Percentiles rank a stretch among this genome's conserved stretches.
These are phyloP conservation scores for Mentha longifolia DNA, from an alignment of 257 asterid genomes.

Conservation along the genomic window DNA sequence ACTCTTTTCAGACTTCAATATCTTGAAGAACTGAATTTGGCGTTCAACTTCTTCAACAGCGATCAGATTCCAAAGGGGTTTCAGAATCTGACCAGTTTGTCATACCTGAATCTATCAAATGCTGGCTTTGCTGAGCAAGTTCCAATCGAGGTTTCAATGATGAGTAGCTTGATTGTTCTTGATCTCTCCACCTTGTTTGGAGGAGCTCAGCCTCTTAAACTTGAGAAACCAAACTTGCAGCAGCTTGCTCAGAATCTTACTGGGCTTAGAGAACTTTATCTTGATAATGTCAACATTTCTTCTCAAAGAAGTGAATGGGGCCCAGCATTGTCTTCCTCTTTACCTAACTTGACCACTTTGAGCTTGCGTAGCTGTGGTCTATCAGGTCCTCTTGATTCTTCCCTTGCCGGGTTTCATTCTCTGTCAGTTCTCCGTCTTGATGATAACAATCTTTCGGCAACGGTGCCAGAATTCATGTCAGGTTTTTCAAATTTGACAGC, in stretches of 20 bases:
- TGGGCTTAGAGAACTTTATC: constrained; percentile 50
- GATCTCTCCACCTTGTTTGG: constrained; percentile 49
- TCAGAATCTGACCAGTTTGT: constrained; percentile 45
- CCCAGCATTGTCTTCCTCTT: constrained; percentile 41
- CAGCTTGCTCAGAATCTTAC: constrained; percentile 45
- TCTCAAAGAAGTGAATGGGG: constrained; percentile 45
- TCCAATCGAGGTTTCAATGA: constrained; percentile 42
- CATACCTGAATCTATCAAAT: constrained; percentile 52
- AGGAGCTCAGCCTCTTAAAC: constrained; percentile 28
- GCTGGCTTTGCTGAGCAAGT: constrained; percentile 57
- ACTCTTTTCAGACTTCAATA: constrained; percentile 44
- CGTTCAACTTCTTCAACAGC: constrained; percentile 41
- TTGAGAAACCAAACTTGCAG: constrained; percentile 51
- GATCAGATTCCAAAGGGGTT: constrained; percentile 46
- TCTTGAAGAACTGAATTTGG: constrained; percentile 54
- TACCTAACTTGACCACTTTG: constrained; percentile 50
- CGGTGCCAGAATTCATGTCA: constrained; percentile 40
- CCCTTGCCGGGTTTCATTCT: constrained; percentile 37
- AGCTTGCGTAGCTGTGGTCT: constrained; percentile 51
- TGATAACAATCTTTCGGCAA: constrained; percentile 40
- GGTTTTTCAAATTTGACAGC: constrained; percentile 39
- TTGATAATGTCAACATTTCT: constrained; percentile 53
- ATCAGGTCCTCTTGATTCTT: constrained; percentile 46
- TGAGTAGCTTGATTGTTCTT: constrained; percentile 43
- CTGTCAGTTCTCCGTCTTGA: constrained; percentile 52